A percentile compares a stretch with the other conserved stretches of the same genome.
Evolutionary conservation across 495 filamentous ascomycete species (phyloP).

Genomic region (Pyrenopolyporus hunteri): DNA sequence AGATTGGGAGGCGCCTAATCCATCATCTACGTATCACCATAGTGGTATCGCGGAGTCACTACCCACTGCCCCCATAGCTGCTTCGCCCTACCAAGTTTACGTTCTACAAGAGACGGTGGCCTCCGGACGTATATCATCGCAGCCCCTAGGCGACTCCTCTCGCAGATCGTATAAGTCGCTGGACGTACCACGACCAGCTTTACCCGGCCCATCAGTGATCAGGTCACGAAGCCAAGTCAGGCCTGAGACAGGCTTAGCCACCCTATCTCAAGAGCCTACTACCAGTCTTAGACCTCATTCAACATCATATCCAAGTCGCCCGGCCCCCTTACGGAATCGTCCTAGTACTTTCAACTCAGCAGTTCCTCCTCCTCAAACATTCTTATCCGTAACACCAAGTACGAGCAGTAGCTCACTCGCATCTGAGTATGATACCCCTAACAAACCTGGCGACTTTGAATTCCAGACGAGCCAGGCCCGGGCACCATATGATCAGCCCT

Average conservation of each 20-base stretch:
- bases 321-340: background rate
- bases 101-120: background rate
- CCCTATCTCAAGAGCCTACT: slow-evolving; percentile 10
- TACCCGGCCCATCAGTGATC: background rate
- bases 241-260: background rate
- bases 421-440: background rate
- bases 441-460: background rate
- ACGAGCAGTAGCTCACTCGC: background rate
- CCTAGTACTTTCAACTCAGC: background rate
- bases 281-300: background rate
- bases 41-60: background rate
- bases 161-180: background rate
- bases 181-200: background rate
- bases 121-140: background rate
- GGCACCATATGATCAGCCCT: background rate
- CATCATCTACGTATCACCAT: background rate
- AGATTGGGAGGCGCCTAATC: background rate
- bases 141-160: background rate
- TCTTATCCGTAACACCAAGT: background rate
- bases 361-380: background rate
- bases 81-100: background rate
- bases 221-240: background rate
- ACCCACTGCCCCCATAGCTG: background rate
- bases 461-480: background rate
- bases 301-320: background rate